These are phyloP conservation scores for Botrytis deweyae DNA, from an alignment of 2,329 filamentous ascomycete species.

Conservation along the genomic window DNA sequence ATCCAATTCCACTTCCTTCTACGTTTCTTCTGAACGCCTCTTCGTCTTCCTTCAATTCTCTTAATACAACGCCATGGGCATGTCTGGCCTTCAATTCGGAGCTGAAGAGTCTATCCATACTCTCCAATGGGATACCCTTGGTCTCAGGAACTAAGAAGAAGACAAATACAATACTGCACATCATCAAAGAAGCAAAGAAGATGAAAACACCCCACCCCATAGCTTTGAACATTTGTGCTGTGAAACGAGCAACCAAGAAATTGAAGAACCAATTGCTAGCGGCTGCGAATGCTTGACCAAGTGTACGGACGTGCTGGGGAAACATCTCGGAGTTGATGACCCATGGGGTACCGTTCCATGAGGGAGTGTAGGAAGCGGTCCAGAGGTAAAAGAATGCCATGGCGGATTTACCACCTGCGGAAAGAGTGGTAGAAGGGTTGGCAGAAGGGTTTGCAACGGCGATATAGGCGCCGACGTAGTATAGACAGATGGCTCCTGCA, in stretches of 20 bases:
- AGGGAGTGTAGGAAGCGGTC: slow-evolving; percentile 47
- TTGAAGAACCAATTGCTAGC: slow-evolving; percentile 69
- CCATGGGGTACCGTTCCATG: slow-evolving; percentile 37
- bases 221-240: slow-evolving; percentile 60
- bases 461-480: slow-evolving; percentile 36
- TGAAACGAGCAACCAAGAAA: slow-evolving; percentile 68
- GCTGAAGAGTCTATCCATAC: slow-evolving; percentile 62
- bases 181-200: slow-evolving; percentile 65
- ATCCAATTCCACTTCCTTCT: slow-evolving; percentile 21
- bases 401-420: slow-evolving; percentile 52
- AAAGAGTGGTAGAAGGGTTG: slow-evolving; percentile 35
- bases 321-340: slow-evolving; percentile 37
- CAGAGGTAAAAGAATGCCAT: slow-evolving; percentile 74
- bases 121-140: slow-evolving; percentile 63
- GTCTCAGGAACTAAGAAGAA: slow-evolving; percentile 66
- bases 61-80: slow-evolving; percentile 34
- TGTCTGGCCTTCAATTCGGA: slow-evolving; percentile 26
- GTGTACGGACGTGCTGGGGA: slow-evolving; percentile 59
- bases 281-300: slow-evolving; percentile 71
- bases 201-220: slow-evolving; percentile 67
- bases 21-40: slow-evolving; percentile 28
- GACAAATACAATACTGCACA: slow-evolving; percentile 57
- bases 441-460: slow-evolving; percentile 41
- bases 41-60: slow-evolving; percentile 33
- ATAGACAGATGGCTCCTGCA: slow-evolving; percentile 26